These are phyloP conservation scores for Grigorovia jiainica DNA, from an alignment of 805 yeast genomes.

Conservation along the genomic window DNA sequence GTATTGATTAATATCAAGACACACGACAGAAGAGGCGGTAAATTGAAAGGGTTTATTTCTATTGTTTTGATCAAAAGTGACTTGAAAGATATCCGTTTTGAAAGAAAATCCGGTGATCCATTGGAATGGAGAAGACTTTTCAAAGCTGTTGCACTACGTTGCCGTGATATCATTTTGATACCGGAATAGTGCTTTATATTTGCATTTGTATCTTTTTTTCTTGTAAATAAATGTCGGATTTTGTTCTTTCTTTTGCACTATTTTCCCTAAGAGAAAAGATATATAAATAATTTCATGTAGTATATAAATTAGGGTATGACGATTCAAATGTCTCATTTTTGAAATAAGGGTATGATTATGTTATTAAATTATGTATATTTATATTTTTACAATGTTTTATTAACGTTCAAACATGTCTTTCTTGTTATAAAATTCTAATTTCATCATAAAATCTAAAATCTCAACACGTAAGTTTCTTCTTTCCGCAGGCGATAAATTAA, in stretches of 20 bases:
- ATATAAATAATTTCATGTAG: too few species aligned
- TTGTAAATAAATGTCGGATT: not conserved
- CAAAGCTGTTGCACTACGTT: conserved; percentile 44
- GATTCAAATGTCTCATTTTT: too few species aligned
- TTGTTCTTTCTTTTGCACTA: not conserved
- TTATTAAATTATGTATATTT: not conserved
- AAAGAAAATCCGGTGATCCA: conserved; percentile 55
- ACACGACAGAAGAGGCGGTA: conserved; percentile 37
- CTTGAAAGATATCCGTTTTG: conserved; percentile 43
- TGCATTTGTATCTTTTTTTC: not conserved
- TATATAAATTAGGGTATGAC: too few species aligned
- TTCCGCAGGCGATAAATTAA: conserved; percentile 12
- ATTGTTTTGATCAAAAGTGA: conserved; percentile 33
- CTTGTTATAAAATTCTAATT: conserved; percentile 12
- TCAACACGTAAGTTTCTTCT: conserved; percentile 18
- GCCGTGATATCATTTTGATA: conserved; percentile 46
- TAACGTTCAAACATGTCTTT: not conserved
- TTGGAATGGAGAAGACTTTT: conserved; percentile 65
- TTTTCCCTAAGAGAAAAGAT: not conserved
- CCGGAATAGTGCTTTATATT: conserved; percentile 15
- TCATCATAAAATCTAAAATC: conserved; percentile 18
- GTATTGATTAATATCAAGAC: conserved; percentile 32
- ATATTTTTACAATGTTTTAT: not conserved
- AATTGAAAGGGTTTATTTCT: conserved; percentile 38
- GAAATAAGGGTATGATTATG: not conserved